phyloP scores from a whole-genome alignment of 108 stramenopile genomes.

The Stephanodiscus triporus region DNA sequence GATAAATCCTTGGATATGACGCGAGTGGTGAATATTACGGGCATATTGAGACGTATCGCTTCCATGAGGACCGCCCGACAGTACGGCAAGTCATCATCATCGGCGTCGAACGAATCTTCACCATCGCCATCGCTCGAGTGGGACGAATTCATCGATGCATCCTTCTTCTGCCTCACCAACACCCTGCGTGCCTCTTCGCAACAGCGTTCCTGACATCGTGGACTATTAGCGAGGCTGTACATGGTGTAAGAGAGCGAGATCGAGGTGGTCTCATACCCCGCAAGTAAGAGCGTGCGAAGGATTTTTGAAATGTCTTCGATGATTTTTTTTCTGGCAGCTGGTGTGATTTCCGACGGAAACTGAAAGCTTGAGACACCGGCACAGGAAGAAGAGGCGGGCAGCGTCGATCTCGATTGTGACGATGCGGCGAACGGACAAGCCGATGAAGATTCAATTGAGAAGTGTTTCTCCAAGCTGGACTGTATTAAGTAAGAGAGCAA shows the following conservation, averaged over 20 bases:
- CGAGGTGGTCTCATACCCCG: constrained; percentile 62
- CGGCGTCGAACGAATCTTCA: constrained; percentile 16
- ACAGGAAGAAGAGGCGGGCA: not conserved
- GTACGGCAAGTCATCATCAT: constrained; percentile 44
- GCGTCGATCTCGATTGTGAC: not conserved
- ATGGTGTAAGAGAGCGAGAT: constrained; percentile 57
- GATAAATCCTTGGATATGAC: constrained; percentile 26
- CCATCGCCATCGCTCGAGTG: constrained; percentile 2
- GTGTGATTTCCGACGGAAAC: constrained; percentile 1
- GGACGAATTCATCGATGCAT: not conserved
- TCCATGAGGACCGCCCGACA: constrained; percentile 53
- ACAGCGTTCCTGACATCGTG: constrained; percentile 32
- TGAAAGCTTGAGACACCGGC: not conserved
- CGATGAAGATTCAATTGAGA: constrained; percentile 1
- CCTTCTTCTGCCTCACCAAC: not conserved
- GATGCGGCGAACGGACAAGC: constrained; percentile 18
- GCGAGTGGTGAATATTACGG: constrained; percentile 47
- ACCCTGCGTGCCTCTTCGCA: constrained; percentile 29
- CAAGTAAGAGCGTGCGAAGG: constrained; percentile 49
- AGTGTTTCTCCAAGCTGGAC: constrained; percentile 7
- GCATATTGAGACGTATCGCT: constrained; percentile 51
- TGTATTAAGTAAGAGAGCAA: constrained; percentile 13
- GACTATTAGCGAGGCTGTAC: constrained; percentile 48
- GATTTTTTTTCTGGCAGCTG: constrained; percentile 7
- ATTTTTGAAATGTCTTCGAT: constrained; percentile 17